Evolutionary conservation across 106 monocot species (phyloP), one percentile per base, ranked within the genome.

Genomic region (Phalaenopsis aphrodite): DNA sequence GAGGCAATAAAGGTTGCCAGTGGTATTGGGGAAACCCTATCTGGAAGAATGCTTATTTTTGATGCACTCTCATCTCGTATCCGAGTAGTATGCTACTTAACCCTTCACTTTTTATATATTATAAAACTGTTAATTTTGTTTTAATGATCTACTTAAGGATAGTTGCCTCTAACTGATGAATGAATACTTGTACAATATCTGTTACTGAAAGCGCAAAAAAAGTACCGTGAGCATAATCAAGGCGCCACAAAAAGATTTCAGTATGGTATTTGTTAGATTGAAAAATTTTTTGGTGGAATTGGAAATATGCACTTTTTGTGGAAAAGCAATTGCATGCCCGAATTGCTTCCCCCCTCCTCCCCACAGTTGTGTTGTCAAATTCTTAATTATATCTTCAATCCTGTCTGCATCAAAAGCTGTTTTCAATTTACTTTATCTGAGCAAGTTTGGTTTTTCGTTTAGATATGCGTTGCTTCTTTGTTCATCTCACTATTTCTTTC

Each of bases 1-100:
- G 99, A 99, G 79, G 99, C 99, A 76, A 95, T 99, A 85, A 99
- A 99, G 79, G 77, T 99, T 83, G 95, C 95, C 46, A 88, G 87
- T 82, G 85, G 77, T 75, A 78, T 91, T 84, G 99, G 99, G 56
- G 95, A 93, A 85, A 84, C 89, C 75, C 91, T 99, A 4, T 93
- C 89, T 78, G 89, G 92, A 49, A 93, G 87, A 87, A 95, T 99
- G 99, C 95, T 99, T 86, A 85, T 99, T 55, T 87, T 99, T 85
- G 95, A 99, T 87, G 93, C 99, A 16, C 78, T 99, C 17, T 91
- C 91, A 73, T 86, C 93, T 76, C 95, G 91, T 80, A 80, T 93
- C 75, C 92, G 95, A 30, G 92, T 81, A 55, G 99, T 97, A 87
- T n/a, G 94, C 77, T 65, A 82, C 47, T 85, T 77, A 8, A 64